phyloP scores from a whole-genome alignment of 257 asterid genomes.

The Fraxinus americana region DNA sequence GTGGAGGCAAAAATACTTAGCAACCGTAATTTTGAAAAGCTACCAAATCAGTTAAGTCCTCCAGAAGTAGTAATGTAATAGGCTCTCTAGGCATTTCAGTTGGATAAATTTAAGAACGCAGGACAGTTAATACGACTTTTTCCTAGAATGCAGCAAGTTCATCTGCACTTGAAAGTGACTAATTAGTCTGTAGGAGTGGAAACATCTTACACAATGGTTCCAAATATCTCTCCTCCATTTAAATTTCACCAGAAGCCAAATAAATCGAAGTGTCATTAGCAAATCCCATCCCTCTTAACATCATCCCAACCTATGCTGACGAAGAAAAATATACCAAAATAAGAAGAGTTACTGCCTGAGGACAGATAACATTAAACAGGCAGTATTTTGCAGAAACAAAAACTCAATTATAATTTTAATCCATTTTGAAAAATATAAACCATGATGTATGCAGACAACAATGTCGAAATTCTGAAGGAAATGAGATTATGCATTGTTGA shows the following conservation, averaged over 20 bases:
- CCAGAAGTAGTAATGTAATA: no score
- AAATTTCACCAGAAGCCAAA: conserved; percentile 81
- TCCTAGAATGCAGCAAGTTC: conserved; percentile 78
- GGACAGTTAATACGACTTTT: conserved; percentile 1
- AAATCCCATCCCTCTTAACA: conserved; percentile 97
- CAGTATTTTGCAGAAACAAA: background rate
- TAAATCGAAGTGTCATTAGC: conserved; percentile 66
- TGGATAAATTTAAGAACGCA: no score
- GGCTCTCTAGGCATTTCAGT: no score
- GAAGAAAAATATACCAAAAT: conserved; percentile 35
- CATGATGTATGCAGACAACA: no score
- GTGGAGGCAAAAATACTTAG: no score
- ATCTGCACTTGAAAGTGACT: conserved; percentile 65
- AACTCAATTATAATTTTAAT: background rate
- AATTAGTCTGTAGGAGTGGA: conserved; percentile 76
- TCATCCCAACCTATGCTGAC: conserved; percentile 97
- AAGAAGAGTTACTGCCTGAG: conserved; percentile 35
- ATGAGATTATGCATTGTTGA: no score
- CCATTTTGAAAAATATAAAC: background rate
- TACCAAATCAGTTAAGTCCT: no score
- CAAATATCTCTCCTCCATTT: conserved; percentile 58
- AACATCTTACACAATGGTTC: conserved; percentile 74
- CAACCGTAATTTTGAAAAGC: no score
- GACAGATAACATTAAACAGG: no score
- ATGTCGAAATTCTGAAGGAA: background rate